Base-by-base conservation (phyloP, 768 basidiomycete species). In the Mycena olivaceomarginata region DNA sequence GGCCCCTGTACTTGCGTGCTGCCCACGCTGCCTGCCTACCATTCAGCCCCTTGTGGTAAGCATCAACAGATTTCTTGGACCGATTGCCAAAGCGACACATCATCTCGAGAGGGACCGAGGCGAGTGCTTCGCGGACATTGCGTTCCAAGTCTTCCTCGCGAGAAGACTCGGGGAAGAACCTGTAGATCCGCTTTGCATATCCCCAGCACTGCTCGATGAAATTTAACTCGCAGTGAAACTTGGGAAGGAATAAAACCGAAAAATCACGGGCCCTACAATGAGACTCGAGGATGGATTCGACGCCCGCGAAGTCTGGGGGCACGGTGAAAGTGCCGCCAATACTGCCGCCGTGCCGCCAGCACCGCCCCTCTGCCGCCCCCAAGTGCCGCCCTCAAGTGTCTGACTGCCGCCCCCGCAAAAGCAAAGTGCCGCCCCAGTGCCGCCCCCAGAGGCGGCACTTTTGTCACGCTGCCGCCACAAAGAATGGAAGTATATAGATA, bases 11-110 rank as follows among this genome's bases (percentile, higher is more conserved):
- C 39, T 81, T 79, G 31, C 72, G 78, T 1, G 78, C 48, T 39
- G 78, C 78, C 77, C 81, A 82, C 7, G 77, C 75, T n/a, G 81
- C 81, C 57, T 81, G 76, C 5, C 67, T 48, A 5, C 77, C 74
- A 64, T 79, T 79, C 12, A 85, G 70, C 4, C 83, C 82, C 40
- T 79, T 68, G 2, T 53, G 15, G 70, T 85, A 85, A n/a, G 82
- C 84, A 75, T 85, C 79, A 51, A 83, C 83, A 68, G 81, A 84
- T 12, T 59, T 57, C 16, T 10, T 20, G 13, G 39, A 67, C 2
- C 56, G 64, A 62, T 43, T 68, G 65, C 22, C 65, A n/a, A 74
- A 74, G 45, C 20, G 31, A 6, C 45, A 15, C 15, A 48, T 66
- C 25, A 25, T 25, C 25, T 25, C 2, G 25, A 70, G 68, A 31